Evolutionary conservation across 129 eudicot genomes (phyloP).

Genomic region (Flaveria robusta): DNA sequence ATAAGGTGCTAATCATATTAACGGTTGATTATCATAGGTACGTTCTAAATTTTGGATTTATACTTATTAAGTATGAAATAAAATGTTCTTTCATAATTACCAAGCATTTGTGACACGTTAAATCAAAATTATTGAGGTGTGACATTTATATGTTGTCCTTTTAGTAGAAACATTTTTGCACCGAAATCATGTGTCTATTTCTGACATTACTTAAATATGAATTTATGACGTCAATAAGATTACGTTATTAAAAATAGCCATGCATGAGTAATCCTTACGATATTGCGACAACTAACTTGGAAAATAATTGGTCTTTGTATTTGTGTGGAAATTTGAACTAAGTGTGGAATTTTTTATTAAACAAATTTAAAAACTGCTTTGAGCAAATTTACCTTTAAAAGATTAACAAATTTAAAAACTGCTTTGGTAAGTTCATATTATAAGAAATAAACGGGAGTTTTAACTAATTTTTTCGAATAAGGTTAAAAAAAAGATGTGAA

Average conservation of each 20-base stretch:
- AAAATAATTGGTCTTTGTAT: neutral
- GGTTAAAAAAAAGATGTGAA: too few species aligned
- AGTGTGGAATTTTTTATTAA: too few species aligned
- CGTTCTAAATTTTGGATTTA: too few species aligned
- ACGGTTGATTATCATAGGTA: too few species aligned
- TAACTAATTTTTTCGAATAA: too few species aligned
- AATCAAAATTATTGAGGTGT: neutral
- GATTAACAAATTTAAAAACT: too few species aligned
- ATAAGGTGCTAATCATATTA: too few species aligned
- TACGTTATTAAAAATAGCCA: neutral
- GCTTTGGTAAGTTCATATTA: too few species aligned
- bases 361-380: too few species aligned
- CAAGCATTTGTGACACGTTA: neutral
- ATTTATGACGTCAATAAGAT: conserved; percentile 5
- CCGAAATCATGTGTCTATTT: neutral
- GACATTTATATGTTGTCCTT: neutral
- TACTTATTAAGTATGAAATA: neutral
- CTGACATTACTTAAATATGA: neutral
- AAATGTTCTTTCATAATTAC: neutral
- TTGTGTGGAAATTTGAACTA: neutral
- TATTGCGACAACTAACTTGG: neutral
- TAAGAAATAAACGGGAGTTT: too few species aligned
- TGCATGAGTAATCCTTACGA: neutral
- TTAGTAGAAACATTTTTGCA: neutral
- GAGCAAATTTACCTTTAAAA: too few species aligned